Percentiles rank a stretch among this genome's conserved stretches.
Conservation (phyloP, 768 basidiomycete species). For the Pulveroboletus sp. region DNA sequence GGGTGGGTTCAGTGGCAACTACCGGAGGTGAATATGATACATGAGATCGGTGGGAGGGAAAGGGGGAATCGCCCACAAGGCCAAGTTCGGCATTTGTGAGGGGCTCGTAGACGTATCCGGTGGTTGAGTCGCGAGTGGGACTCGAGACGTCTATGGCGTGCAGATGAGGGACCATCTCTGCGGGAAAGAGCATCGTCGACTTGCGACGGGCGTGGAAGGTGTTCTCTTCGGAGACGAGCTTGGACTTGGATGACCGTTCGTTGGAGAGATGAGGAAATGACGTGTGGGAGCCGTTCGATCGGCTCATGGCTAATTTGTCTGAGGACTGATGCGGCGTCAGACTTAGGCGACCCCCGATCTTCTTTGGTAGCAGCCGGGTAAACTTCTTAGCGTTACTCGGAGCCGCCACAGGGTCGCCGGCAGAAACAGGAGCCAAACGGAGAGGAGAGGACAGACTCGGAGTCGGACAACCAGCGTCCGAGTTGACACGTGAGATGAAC, state of each 20-base stretch:
- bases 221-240: constrained; percentile 28
- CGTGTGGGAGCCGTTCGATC: constrained; percentile 23
- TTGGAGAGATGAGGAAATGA: constrained; percentile 23
- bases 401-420: constrained; percentile 18
- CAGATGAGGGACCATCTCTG: constrained; percentile 25
- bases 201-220: constrained; percentile 35
- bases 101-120: constrained; percentile 27
- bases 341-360: constrained; percentile 28
- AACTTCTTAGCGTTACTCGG: constrained; percentile 26
- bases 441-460: constrained; percentile 30
- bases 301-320: constrained; percentile 24
- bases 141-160: constrained; percentile 31
- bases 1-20: constrained; percentile 9
- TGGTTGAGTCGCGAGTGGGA: constrained; percentile 20
- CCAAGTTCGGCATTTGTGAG: constrained; percentile 30
- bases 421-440: constrained; percentile 23
- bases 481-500: constrained; percentile 16
- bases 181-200: constrained; percentile 32
- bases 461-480: constrained; percentile 16
- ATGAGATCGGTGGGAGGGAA: constrained; percentile 16
- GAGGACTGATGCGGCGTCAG: constrained; percentile 24
- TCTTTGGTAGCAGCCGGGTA: constrained; percentile 31
- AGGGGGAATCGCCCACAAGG: constrained; percentile 5
- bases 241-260: constrained; percentile 25
- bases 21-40: constrained; percentile 8